These are phyloP conservation scores for Gastrolobium villosum DNA, from an alignment of 306 rosid species.

Conservation along the genomic window DNA sequence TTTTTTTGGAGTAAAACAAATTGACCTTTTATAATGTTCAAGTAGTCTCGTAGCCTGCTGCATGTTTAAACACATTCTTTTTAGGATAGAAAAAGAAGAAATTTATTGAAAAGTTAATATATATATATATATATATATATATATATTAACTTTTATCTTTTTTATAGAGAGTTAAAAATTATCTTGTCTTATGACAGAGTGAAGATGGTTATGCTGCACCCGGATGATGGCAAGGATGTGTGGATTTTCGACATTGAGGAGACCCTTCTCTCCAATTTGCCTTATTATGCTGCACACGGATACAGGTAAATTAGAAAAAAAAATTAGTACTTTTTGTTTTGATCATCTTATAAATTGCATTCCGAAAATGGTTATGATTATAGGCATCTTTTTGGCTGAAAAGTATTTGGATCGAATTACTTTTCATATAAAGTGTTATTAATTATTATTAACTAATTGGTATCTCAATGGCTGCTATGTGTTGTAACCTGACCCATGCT, in stretches of 20 bases:
- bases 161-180: no score
- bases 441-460: neutral
- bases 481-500: no score
- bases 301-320: conserved; percentile 66
- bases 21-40: conserved; percentile 7
- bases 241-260: conserved; percentile 96
- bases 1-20: neutral
- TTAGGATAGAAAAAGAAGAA: neutral
- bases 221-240: conserved; percentile 80
- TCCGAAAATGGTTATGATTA: neutral
- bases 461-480: no score
- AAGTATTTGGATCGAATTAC: neutral
- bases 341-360: neutral
- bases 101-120: neutral
- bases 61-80: neutral
- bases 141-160: no score
- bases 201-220: no score
- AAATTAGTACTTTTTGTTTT: neutral
- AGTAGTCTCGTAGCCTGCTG: neutral
- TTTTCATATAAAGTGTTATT: neutral
- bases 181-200: no score
- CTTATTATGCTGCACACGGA: conserved; percentile 80
- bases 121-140: no score
- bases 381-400: neutral
- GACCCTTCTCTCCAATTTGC: conserved; percentile 88